Percentiles rank a stretch among this genome's conserved stretches.
phyloP scores from a whole-genome alignment of 345 rosid species.

The Camelina laxa region DNA sequence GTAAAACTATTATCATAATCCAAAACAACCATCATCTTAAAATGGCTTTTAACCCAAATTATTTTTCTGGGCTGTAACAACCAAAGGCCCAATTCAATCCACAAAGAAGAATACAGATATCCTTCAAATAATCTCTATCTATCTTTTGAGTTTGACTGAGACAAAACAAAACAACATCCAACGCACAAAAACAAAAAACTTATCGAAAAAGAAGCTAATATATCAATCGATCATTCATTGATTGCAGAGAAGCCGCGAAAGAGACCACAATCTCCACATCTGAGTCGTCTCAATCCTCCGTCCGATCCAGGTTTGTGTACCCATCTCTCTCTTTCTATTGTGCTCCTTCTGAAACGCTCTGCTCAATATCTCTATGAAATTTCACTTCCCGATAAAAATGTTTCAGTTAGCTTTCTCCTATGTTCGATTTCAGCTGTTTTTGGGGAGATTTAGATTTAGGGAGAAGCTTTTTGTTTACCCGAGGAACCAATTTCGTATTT shows the following conservation, averaged over 20 bases:
- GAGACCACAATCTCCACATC: constrained; percentile 24
- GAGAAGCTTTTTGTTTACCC: neutral
- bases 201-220: neutral
- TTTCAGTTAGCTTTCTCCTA: constrained; percentile 18
- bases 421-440: constrained; percentile 5
- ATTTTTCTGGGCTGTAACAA: constrained; percentile 4
- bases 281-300: neutral
- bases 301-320: constrained; percentile 31
- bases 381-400: neutral
- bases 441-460: neutral
- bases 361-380: neutral
- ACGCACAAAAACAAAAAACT: neutral
- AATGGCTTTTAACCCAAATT: neutral
- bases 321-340: constrained; percentile 18
- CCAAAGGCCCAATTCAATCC: constrained; percentile 27
- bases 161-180: neutral
- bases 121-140: neutral
- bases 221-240: constrained; percentile 33
- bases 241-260: constrained; percentile 32
- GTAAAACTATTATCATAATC: no score
- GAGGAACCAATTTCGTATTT: neutral
- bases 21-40: neutral
- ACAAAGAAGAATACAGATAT: constrained; percentile 1
- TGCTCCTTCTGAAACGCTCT: neutral
- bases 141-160: neutral